A percentile compares a stretch with the other conserved stretches of the same genome.
These are phyloP conservation scores for Coemansia sp. DNA, from an alignment of 192 early-diverging fungal genomes.

Conservation along the genomic window DNA sequence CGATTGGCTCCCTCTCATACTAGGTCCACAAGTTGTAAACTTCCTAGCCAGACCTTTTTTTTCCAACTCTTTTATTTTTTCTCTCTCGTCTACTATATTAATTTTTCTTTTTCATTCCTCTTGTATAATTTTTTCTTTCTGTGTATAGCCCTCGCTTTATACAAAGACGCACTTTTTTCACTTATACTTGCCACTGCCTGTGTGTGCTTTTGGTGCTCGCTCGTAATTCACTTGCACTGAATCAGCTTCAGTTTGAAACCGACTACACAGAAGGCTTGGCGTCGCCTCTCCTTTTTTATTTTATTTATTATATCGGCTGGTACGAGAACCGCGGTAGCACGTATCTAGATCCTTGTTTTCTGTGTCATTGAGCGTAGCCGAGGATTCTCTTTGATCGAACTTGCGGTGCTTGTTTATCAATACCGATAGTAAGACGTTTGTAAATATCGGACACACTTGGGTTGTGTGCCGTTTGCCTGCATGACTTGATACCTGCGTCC, in stretches of 20 bases:
- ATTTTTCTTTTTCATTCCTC: slow-evolving; percentile 2
- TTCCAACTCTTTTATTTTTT: not conserved
- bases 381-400: not conserved
- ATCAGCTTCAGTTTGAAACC: not conserved
- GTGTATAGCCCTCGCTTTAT: slow-evolving; percentile 3
- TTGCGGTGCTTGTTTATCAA: not conserved
- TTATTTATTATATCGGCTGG: not conserved
- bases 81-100: not conserved
- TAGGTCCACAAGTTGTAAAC: not conserved
- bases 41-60: not conserved
- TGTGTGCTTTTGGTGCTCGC: not conserved
- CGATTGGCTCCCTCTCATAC: not conserved
- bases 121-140: slow-evolving; percentile 4
- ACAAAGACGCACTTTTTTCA: not conserved
- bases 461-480: not conserved
- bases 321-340: not conserved
- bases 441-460: not conserved
- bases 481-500: slow-evolving; percentile 5
- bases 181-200: not conserved
- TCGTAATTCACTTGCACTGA: slow-evolving; percentile 6
- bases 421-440: not conserved
- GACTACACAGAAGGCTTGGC: not conserved
- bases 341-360: not conserved
- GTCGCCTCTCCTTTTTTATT: not conserved
- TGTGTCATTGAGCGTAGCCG: not conserved